Evolutionary conservation across 2,329 filamentous ascomycete species (phyloP).

Genomic region (Oidium heveae): DNA sequence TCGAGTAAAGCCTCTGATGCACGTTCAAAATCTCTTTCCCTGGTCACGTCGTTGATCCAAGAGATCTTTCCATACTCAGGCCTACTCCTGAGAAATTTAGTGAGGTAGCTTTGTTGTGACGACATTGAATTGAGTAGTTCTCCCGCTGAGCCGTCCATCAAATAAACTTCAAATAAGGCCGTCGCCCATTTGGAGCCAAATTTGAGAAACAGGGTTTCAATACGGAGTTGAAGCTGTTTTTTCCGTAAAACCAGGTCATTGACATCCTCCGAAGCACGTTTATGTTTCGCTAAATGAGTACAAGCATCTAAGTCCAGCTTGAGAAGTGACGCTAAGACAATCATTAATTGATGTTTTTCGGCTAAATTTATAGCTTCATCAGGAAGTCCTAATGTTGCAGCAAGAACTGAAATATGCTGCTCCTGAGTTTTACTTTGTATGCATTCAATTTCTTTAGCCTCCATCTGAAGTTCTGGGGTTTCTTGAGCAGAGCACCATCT

Average conservation of each 20-base stretch:
- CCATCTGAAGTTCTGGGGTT: conserved; percentile 21
- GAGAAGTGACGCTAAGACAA: conserved; percentile 28
- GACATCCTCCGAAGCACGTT: conserved; percentile 1
- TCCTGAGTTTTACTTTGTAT: conserved; percentile 19
- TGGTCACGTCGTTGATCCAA: conserved; percentile 83
- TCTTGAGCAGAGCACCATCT: conserved; percentile 29
- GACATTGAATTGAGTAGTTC: conserved; percentile 45
- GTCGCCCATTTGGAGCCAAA: conserved; percentile 29
- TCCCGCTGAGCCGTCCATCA: conserved; percentile 38
- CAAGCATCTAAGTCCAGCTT: conserved; percentile 7
- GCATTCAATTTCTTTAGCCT: conserved; percentile 21
- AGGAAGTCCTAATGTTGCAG: conserved; percentile 24
- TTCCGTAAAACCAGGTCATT: conserved; percentile 2
- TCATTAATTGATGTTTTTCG: conserved; percentile 36
- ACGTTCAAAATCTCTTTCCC: conserved; percentile 47
- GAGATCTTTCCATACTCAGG: conserved; percentile 51
- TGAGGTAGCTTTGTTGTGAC: conserved; percentile 46
- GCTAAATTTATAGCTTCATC: conserved; percentile 32
- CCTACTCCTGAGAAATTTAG: conserved; percentile 49
- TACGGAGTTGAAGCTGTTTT: conserved; percentile 9
- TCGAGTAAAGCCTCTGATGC: conserved; percentile 47
- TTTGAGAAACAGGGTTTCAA: conserved; percentile 20
- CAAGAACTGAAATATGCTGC: conserved; percentile 21
- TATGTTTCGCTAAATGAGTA: not conserved
- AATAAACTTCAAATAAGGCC: conserved; percentile 57